phyloP scores from a whole-genome alignment of 495 filamentous ascomycete genomes.

The Penicillium nucicola region DNA sequence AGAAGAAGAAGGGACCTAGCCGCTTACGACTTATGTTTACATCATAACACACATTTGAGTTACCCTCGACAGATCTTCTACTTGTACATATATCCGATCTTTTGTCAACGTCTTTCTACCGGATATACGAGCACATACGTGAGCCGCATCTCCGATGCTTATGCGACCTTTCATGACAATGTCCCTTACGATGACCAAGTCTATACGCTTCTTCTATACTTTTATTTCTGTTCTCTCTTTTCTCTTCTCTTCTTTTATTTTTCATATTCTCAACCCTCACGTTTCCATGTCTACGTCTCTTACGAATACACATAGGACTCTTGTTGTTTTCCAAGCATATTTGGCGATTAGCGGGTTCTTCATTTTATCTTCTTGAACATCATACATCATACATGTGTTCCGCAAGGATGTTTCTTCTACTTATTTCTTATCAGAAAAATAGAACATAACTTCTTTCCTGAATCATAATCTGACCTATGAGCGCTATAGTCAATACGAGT shows the following conservation, averaged over 20 bases:
- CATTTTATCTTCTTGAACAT: too few relatives aligned
- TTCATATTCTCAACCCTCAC: background rate
- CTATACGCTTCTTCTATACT: background rate
- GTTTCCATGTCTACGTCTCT: background rate
- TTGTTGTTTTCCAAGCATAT: background rate
- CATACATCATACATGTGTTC: too few relatives aligned
- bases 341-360: background rate
- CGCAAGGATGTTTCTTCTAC: too few relatives aligned
- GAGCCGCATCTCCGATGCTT: too few relatives aligned
- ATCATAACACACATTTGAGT: conserved; percentile 15
- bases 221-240: background rate
- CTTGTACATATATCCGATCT: background rate
- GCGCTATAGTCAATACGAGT: too few relatives aligned
- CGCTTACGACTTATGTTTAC: conserved; percentile 45
- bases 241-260: background rate
- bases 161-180: background rate
- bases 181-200: background rate
- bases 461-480: too few relatives aligned
- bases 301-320: background rate
- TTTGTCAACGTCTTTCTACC: background rate
- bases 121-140: background rate
- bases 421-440: too few relatives aligned
- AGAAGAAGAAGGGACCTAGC: conserved; percentile 42
- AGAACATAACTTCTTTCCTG: too few relatives aligned
- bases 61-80: background rate